Conservation (phyloP, 805 yeast species). For the Tetrapisispora iriomotensis region DNA sequence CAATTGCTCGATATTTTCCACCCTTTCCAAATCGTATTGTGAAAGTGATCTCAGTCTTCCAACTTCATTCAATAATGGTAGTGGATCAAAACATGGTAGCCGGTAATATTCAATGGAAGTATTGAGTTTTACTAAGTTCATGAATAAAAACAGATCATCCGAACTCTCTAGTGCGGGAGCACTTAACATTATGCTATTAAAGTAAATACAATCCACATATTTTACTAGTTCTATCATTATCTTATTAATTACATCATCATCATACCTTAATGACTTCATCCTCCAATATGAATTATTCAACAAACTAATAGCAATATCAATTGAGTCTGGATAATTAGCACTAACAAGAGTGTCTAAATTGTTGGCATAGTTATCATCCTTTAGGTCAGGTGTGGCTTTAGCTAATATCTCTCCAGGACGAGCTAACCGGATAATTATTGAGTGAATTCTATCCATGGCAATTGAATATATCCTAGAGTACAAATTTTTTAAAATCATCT, state of each 20-base stretch:
- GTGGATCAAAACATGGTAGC: not conserved
- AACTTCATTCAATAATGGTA: slow-evolving; percentile 1
- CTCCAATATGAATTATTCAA: slow-evolving; percentile 2
- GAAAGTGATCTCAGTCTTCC: not conserved
- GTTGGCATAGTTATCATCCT: not conserved
- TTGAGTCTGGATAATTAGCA: not conserved
- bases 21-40: not conserved
- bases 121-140: slow-evolving; percentile 1
- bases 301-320: not conserved
- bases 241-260: not conserved
- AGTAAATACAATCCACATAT: slow-evolving; percentile 1
- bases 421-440: not conserved
- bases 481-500: not conserved
- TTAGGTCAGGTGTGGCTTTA: not conserved
- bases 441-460: not conserved
- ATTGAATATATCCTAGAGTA: not conserved
- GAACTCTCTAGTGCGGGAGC: not conserved
- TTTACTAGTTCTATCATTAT: not conserved
- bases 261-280: not conserved
- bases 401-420: not conserved
- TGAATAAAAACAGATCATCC: not conserved
- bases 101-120: not conserved
- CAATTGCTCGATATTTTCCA: not conserved
- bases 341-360: not conserved
- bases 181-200: not conserved